phyloP scores from a whole-genome alignment of 306 rosid species.

The Trifolium subterraneum region DNA sequence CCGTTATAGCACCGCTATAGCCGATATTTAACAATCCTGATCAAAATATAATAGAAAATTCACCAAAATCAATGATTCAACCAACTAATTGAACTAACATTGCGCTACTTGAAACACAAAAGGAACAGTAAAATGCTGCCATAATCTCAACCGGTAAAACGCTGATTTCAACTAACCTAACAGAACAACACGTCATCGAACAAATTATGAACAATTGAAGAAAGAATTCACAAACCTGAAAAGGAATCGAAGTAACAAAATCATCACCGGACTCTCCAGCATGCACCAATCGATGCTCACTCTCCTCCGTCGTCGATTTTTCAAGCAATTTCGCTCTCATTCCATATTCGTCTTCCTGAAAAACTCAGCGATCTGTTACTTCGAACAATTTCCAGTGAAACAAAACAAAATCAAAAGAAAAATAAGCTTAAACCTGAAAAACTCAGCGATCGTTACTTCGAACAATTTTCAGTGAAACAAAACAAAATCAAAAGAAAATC shows the following conservation, averaged over 20 bases:
- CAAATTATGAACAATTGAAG: neutral
- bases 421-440: constrained; percentile 42
- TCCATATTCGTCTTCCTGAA: constrained; percentile 52
- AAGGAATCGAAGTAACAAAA: constrained; percentile 77
- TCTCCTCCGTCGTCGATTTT: constrained; percentile 48
- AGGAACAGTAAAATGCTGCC: constrained; percentile 13
- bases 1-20: too few relatives aligned
- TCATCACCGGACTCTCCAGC: constrained; percentile 77
- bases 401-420: neutral
- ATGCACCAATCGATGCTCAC: constrained; percentile 46
- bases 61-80: neutral
- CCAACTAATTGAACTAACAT: neutral
- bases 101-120: constrained; percentile 26
- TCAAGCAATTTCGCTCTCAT: constrained; percentile 56
- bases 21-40: too few relatives aligned
- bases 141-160: neutral
- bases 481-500: neutral
- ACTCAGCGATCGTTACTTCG: constrained; percentile 6
- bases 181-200: neutral
- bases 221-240: constrained; percentile 66
- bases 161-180: neutral
- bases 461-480: too few relatives aligned
- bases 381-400: neutral
- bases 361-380: constrained; percentile 19
- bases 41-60: neutral